Evolutionary conservation across 2,329 filamentous ascomycete species (phyloP), one percentile per base, ranked within the genome.

Genomic region (Apiospora saccharicola): DNA sequence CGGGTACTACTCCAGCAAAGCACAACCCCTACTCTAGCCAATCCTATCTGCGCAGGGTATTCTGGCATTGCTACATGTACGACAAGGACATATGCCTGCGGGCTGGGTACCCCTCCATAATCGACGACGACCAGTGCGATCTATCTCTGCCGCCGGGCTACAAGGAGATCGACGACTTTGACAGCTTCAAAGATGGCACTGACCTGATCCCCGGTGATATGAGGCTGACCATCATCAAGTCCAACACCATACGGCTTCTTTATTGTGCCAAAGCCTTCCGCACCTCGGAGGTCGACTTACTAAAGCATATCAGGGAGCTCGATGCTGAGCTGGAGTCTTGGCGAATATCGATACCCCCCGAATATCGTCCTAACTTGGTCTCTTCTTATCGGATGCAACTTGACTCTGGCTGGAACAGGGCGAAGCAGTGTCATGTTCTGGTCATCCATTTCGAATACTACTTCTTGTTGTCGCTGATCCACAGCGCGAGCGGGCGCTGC

Each of bases 61-160:
- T 90, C 75, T 90, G 89, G 88, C 75, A 90, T 7, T 85, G 85
- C 73, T 90, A 89, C 72, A 82, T 81, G 1, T 78, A 88, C 13
- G 88, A 90, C 74, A 90, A 89, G 73, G 88, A 90, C n/a, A 81
- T 89, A 16, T 81, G 86, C 0, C 80, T 90, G 0, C 84, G 88
- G 4, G 87, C 85, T 0, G 87, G 87, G 0, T 87, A 88, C 68
- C 87, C 87, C 0, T 87, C 88, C 1, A 78, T 82, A 0, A 85
- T 89, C 26, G 77, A 80, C 4, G 86, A 89, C 70, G 84, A 87
- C 22, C 85, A 87, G 71, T 89, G 88, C 74, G 87, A 89, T 74
- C 79, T 89, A 19, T 84, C 85, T 0, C 78, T 89, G 3, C 87
- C 87, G 0, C 79, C 81, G 0, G 79, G 78, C 2, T 85, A 85